Conservation (phyloP, 225 moss, liverwort and hornwort species). For the Pseudoscleropodium purum region DNA sequence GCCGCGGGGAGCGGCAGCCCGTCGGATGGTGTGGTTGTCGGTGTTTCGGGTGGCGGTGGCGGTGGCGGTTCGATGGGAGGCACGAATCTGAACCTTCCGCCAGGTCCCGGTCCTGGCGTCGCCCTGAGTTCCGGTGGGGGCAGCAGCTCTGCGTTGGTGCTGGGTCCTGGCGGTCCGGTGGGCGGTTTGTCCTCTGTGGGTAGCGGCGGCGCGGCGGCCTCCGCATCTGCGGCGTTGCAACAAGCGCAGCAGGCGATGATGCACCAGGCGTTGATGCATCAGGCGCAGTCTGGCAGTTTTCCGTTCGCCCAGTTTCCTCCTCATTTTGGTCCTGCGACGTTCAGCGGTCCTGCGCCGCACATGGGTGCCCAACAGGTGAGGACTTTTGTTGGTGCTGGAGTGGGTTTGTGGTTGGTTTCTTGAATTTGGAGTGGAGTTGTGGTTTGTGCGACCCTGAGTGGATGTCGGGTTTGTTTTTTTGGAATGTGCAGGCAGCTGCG, state of each 20-base stretch:
- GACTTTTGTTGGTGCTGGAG: accelerated
- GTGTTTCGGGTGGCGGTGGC: background rate
- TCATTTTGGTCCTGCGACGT: conserved; percentile 53
- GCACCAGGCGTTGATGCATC: conserved; percentile 84
- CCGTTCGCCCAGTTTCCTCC: conserved; percentile 59
- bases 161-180: conserved; percentile 23
- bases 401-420: background rate
- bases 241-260: conserved; percentile 42
- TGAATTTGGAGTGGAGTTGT: too few relatives aligned
- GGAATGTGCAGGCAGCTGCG: conserved; percentile 46
- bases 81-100: conserved; percentile 26
- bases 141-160: conserved; percentile 18
- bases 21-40: conserved; percentile 3
- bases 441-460: background rate
- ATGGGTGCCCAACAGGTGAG: conserved; percentile 59
- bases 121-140: background rate
- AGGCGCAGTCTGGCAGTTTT: conserved; percentile 38
- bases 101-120: conserved; percentile 18
- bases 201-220: conserved; percentile 29
- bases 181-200: conserved; percentile 7
- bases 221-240: conserved; percentile 36
- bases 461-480: too few relatives aligned
- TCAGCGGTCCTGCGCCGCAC: conserved; percentile 39
- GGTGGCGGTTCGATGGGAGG: conserved; percentile 16
- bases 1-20: conserved; percentile 19